A percentile compares a stretch with the other conserved stretches of the same genome.
Evolutionary conservation across 2,329 filamentous ascomycete genomes (phyloP).

Genomic region (Exophiala dermatitidis): DNA sequence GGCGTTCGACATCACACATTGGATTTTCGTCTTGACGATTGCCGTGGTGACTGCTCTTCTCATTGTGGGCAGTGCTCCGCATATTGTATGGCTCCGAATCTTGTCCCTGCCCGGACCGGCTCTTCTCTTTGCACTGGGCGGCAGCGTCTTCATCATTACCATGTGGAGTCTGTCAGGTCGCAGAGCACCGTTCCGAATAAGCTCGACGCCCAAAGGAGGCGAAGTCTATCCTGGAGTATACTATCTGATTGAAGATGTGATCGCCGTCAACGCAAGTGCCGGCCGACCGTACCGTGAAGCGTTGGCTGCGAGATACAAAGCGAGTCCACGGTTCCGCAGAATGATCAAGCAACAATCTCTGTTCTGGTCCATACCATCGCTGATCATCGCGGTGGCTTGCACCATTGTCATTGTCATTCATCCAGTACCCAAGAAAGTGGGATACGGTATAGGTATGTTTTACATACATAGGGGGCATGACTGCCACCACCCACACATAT

Average conservation of each 20-base stretch:
- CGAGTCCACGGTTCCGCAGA: conserved; percentile 48
- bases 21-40: conserved; percentile 24
- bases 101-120: conserved; percentile 25
- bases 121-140: conserved; percentile 18
- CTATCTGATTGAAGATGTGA: conserved; percentile 60
- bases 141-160: conserved; percentile 19
- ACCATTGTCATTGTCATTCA: conserved; percentile 42
- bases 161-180: conserved; percentile 28
- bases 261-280: conserved; percentile 59
- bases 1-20: conserved; percentile 26
- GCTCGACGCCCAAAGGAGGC: conserved; percentile 55
- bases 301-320: conserved; percentile 46
- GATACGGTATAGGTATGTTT: conserved; percentile 36
- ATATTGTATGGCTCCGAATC: conserved; percentile 27
- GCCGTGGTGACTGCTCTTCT: conserved; percentile 22
- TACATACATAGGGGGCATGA: background rate
- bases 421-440: conserved; percentile 42
- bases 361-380: conserved; percentile 50
- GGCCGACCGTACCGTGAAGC: conserved; percentile 48
- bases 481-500: background rate
- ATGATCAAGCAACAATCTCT: conserved; percentile 51
- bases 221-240: conserved; percentile 54
- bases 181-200: conserved; percentile 53
- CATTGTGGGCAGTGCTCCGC: conserved; percentile 26
- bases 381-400: conserved; percentile 42